Evolutionary conservation across 2,329 filamentous ascomycete species (phyloP).

Genomic region (Huntiella abstrusa): DNA sequence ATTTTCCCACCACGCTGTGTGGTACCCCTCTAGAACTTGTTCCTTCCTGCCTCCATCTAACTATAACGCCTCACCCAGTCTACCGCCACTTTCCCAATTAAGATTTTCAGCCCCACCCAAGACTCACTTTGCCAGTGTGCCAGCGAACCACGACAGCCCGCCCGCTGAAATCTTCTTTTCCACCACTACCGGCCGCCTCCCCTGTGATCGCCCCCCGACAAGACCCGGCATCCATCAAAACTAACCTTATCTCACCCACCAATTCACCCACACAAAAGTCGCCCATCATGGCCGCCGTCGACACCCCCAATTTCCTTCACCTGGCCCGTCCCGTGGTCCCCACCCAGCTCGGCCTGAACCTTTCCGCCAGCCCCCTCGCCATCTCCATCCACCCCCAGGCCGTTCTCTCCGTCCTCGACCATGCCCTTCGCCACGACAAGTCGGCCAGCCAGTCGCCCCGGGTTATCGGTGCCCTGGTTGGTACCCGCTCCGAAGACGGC

Average conservation of each 20-base stretch:
- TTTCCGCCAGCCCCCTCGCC: conserved; percentile 75
- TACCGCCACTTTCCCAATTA: neutral
- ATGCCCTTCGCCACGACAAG: conserved; percentile 72
- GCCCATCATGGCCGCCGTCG: conserved; percentile 50
- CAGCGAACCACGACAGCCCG: too few species aligned
- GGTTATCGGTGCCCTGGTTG: conserved; percentile 90
- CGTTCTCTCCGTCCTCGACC: conserved; percentile 68
- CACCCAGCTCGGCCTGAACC: conserved; percentile 57
- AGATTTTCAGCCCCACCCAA: too few species aligned
- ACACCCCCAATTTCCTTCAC: conserved; percentile 77
- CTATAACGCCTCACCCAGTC: neutral
- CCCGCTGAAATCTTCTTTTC: neutral
- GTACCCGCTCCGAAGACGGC: conserved; percentile 86
- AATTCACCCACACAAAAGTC: conserved; percentile 49
- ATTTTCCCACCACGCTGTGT: neutral
- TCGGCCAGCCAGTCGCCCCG: conserved; percentile 67
- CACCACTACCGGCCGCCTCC: neutral
- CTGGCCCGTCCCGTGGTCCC: conserved; percentile 83
- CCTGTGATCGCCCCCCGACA: neutral
- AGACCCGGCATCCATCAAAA: neutral
- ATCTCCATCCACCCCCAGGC: conserved; percentile 90
- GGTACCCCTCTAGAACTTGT: neutral
- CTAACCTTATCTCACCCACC: neutral
- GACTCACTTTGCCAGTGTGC: too few species aligned
- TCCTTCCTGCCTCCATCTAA: neutral